Evolutionary conservation across 2,329 filamentous ascomycete species (phyloP).

Genomic region (Colletotrichum tofieldiae): DNA sequence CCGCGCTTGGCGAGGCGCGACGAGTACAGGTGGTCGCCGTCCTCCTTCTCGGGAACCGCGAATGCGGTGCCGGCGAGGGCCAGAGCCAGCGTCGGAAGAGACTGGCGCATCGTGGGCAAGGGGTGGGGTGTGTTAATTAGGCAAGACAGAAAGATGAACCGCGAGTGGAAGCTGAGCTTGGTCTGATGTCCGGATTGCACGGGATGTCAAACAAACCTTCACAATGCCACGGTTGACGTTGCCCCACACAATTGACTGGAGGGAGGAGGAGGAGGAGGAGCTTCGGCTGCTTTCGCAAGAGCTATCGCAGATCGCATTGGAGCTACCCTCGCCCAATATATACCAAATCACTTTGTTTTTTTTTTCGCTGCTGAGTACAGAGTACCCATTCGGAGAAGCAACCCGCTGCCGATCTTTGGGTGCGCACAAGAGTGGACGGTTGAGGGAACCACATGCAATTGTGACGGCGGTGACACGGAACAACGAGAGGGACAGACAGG

Average conservation of each 20-base stretch:
- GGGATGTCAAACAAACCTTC: conserved; percentile 31
- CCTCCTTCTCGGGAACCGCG: conserved; percentile 49
- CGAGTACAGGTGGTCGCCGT: conserved; percentile 66
- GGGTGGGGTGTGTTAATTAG: no score
- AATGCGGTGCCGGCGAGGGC: conserved; percentile 48
- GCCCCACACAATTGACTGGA: neutral
- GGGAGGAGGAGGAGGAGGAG: neutral
- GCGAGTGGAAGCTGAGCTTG: neutral
- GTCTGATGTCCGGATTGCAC: neutral
- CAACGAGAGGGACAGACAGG: neutral
- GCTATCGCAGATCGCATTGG: neutral
- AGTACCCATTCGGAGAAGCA: neutral
- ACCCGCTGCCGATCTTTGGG: conserved; percentile 6
- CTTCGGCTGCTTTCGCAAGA: conserved; percentile 5
- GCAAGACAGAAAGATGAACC: neutral
- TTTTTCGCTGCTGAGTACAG: neutral
- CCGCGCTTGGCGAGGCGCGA: conserved; percentile 65
- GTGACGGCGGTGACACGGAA: conserved; percentile 15
- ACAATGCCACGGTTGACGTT: conserved; percentile 19
- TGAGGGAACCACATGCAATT: conserved; percentile 15
- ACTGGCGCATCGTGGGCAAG: conserved; percentile 27
- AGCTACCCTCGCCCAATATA: conserved; percentile 23
- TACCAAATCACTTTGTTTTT: neutral
- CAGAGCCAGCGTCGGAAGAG: conserved; percentile 41
- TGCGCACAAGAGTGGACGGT: neutral